A percentile compares a stretch with the other conserved stretches of the same genome.
Conservation (phyloP, 768 basidiomycete genomes). For the Royoungia palumana region DNA sequence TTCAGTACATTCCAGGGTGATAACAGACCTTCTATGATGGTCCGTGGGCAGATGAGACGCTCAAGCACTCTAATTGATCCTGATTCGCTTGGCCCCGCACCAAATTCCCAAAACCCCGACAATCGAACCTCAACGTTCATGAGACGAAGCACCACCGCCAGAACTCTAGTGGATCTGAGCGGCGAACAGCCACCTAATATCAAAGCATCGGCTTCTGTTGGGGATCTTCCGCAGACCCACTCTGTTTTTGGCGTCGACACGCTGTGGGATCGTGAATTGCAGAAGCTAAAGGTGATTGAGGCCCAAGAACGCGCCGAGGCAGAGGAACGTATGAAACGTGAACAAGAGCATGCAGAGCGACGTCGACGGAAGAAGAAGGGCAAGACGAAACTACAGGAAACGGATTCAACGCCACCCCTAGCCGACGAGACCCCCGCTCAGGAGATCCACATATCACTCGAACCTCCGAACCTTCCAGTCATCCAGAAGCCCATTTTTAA, state of each 20-base stretch:
- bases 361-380: constrained; percentile 35
- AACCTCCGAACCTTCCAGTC: constrained; percentile 32
- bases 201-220: constrained; percentile 31
- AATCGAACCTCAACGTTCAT: constrained; percentile 41
- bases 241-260: constrained; percentile 95
- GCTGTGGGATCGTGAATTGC: constrained; percentile 88
- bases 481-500: constrained; percentile 34
- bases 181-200: constrained; percentile 32
- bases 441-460: constrained; percentile 17
- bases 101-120: constrained; percentile 42
- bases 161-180: constrained; percentile 67
- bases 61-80: constrained; percentile 76
- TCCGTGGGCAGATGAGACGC: constrained; percentile 52
- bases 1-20: constrained; percentile 84
- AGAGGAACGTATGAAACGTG: constrained; percentile 45
- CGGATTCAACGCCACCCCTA: constrained; percentile 27
- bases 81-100: constrained; percentile 49
- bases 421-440: constrained; percentile 34
- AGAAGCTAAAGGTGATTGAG: constrained; percentile 75
- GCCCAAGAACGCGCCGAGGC: constrained; percentile 58
- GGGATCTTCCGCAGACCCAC: constrained; percentile 43
- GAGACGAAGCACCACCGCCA: constrained; percentile 53
- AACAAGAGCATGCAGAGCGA: constrained; percentile 44
- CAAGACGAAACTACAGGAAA: constrained; percentile 47
- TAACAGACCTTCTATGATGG: constrained; percentile 91